Conservation (phyloP, 768 basidiomycete species). For the Clitopilus hobsonii region DNA sequence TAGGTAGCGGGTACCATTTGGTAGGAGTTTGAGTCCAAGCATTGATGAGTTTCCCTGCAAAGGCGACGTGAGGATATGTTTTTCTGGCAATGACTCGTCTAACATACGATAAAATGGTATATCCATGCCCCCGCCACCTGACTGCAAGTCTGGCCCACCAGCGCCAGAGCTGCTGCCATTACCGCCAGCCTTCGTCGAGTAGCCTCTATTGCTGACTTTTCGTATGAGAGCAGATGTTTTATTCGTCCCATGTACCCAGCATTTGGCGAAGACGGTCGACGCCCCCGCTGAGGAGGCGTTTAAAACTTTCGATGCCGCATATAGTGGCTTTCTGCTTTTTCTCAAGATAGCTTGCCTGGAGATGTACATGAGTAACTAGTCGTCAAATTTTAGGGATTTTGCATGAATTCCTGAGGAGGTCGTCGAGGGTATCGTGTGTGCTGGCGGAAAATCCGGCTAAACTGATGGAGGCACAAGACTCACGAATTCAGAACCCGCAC, state of each 20-base stretch:
- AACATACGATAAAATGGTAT: constrained; percentile 51
- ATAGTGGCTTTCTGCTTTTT: constrained; percentile 50
- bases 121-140: constrained; percentile 6
- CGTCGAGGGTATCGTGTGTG: constrained; percentile 1
- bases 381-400: neutral
- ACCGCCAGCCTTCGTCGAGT: constrained; percentile 31
- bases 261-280: constrained; percentile 43
- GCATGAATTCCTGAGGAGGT: neutral
- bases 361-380: constrained; percentile 34
- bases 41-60: constrained; percentile 56
- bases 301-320: constrained; percentile 52
- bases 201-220: constrained; percentile 38
- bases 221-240: constrained; percentile 45
- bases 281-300: constrained; percentile 45
- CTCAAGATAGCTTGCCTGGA: constrained; percentile 48
- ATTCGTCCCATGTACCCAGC: constrained; percentile 50
- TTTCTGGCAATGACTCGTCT: neutral
- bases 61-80: constrained; percentile 5
- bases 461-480: neutral
- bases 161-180: constrained; percentile 15
- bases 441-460: neutral
- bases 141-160: constrained; percentile 15
- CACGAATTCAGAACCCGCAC: neutral
- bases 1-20: constrained; percentile 92
- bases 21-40: constrained; percentile 88